Evolutionary conservation across 495 filamentous ascomycete species (phyloP).

Genomic region (Daldinia grandis): DNA sequence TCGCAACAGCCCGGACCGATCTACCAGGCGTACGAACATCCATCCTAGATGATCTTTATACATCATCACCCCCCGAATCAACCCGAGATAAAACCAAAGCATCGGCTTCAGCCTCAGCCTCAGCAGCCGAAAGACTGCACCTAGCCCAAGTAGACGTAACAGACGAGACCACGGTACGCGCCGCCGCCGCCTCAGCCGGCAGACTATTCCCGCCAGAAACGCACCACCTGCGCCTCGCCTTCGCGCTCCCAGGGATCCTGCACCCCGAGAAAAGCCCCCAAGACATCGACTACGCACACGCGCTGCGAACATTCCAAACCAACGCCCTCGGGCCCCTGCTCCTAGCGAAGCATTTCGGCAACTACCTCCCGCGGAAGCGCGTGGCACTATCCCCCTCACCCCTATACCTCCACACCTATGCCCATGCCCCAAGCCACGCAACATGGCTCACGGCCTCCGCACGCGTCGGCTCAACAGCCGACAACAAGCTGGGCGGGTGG

Average conservation of each 20-base stretch:
- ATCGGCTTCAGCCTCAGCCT: not conserved
- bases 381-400: slow-evolving; percentile 18
- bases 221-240: slow-evolving; percentile 71
- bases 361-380: slow-evolving; percentile 68
- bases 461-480: slow-evolving; percentile 75
- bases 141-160: slow-evolving; percentile 45
- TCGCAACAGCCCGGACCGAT: slow-evolving; percentile 74
- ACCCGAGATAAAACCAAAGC: slow-evolving; percentile 12
- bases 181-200: slow-evolving; percentile 52
- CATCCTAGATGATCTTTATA: slow-evolving; percentile 62
- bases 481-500: slow-evolving; percentile 76
- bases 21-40: slow-evolving; percentile 57
- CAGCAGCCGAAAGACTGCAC: slow-evolving; percentile 36
- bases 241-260: slow-evolving; percentile 76
- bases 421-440: slow-evolving; percentile 52
- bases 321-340: slow-evolving; percentile 79
- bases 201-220: slow-evolving; percentile 56
- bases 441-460: slow-evolving; percentile 77
- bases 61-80: slow-evolving; percentile 42
- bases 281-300: slow-evolving; percentile 64
- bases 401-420: not conserved
- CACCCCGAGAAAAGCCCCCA: slow-evolving; percentile 75
- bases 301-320: slow-evolving; percentile 69
- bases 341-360: slow-evolving; percentile 75
- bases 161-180: slow-evolving; percentile 59